These are phyloP conservation scores for Aspergillus uvarum DNA, from an alignment of 2,329 filamentous ascomycete genomes.

Conservation along the genomic window DNA sequence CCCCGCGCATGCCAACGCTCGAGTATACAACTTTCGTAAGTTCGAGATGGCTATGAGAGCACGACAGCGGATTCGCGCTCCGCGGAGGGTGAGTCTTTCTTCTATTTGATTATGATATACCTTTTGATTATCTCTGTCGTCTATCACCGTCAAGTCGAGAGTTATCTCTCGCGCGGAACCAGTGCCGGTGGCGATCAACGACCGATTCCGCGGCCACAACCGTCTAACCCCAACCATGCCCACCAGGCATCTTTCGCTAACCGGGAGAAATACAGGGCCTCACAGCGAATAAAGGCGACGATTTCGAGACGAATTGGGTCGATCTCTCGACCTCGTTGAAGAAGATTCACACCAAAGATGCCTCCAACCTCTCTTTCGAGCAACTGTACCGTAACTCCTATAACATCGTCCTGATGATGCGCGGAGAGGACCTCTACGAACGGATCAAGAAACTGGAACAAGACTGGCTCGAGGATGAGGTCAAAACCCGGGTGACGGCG, in stretches of 20 bases:
- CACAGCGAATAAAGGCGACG: constrained; percentile 58
- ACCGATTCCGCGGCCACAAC: not conserved
- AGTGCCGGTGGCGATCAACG: not conserved
- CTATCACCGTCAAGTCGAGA: constrained; percentile 4
- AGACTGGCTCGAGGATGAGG: constrained; percentile 72
- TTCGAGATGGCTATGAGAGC: constrained; percentile 54
- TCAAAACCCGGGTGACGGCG: constrained; percentile 68
- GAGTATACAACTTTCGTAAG: constrained; percentile 2
- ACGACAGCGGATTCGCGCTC: constrained; percentile 65
- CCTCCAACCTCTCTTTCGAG: constrained; percentile 87
- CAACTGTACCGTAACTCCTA: constrained; percentile 92
- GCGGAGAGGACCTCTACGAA: constrained; percentile 77
- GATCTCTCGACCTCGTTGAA: constrained; percentile 72
- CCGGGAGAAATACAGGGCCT: constrained; percentile 49
- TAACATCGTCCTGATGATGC: constrained; percentile 86
- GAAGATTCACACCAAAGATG: constrained; percentile 91
- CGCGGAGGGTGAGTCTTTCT: constrained; percentile 59
- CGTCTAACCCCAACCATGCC: not conserved
- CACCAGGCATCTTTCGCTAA: not conserved
- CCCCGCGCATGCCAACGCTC: constrained; percentile 13
- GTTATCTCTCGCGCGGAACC: not conserved
- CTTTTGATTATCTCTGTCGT: constrained; percentile 8
- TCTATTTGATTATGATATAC: not conserved
- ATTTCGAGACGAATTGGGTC: constrained; percentile 84
- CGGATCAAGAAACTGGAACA: constrained; percentile 78